Percentiles rank a stretch among this genome's conserved stretches.
Conservation (phyloP, 2,329 filamentous ascomycete genomes). For the Cladosporium sphaerospermum region DNA sequence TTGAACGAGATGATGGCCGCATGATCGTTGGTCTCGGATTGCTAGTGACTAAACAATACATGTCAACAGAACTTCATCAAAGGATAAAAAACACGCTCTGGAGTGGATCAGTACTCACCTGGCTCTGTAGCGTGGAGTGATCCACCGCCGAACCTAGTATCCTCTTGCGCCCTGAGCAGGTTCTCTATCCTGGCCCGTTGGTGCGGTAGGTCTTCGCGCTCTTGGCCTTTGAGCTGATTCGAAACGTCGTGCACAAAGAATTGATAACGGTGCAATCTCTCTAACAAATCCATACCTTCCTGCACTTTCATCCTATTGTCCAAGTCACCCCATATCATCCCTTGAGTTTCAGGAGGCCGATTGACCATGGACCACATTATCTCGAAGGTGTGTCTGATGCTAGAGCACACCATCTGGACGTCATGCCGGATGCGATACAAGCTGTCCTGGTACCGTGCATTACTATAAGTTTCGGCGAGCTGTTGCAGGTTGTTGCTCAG, state of each 20-base stretch:
- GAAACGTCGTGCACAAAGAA: conserved; percentile 39
- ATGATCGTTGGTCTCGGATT: conserved; percentile 17
- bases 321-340: conserved; percentile 47
- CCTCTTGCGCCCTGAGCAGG: not conserved
- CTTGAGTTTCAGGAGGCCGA: conserved; percentile 36
- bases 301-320: conserved; percentile 41
- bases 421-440: conserved; percentile 41
- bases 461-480: conserved; percentile 40
- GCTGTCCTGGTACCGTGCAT: conserved; percentile 34
- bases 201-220: not conserved
- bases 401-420: conserved; percentile 43
- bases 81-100: too few relatives aligned
- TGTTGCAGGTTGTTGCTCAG: conserved; percentile 47
- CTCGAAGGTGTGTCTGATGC: conserved; percentile 46
- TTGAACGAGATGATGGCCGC: conserved; percentile 15
- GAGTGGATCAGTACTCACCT: not conserved
- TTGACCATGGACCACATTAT: conserved; percentile 45
- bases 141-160: not conserved
- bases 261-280: conserved; percentile 46
- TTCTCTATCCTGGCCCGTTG: conserved; percentile 2
- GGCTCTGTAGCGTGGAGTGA: not conserved
- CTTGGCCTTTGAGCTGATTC: not conserved
- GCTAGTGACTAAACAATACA: not conserved
- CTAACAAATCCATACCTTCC: conserved; percentile 40
- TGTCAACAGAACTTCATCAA: too few relatives aligned